These are phyloP conservation scores for Saccharomyces kudriavzevii DNA, from an alignment of 805 yeast genomes.

Conservation along the genomic window DNA sequence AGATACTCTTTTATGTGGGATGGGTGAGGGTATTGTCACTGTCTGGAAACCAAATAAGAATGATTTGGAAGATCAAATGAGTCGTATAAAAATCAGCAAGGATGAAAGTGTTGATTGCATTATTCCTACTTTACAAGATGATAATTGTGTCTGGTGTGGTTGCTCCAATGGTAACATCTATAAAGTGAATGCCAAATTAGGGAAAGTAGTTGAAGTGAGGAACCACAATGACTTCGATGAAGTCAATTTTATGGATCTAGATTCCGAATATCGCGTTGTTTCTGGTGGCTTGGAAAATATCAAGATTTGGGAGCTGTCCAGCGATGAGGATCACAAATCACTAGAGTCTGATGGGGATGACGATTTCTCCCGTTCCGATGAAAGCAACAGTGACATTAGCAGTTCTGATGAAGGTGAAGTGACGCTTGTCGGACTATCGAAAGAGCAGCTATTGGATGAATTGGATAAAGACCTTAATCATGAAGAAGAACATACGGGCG, in stretches of 20 bases:
- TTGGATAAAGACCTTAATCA: slow-evolving; percentile 22
- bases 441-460: slow-evolving; percentile 28
- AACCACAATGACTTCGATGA: slow-evolving; percentile 67
- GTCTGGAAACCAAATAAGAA: slow-evolving; percentile 74
- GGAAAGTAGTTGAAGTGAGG: slow-evolving; percentile 57
- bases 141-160: slow-evolving; percentile 65
- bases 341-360: slow-evolving; percentile 11
- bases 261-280: slow-evolving; percentile 67
- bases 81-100: slow-evolving; percentile 59
- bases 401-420: slow-evolving; percentile 19
- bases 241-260: slow-evolving; percentile 68
- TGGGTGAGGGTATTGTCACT: slow-evolving; percentile 85
- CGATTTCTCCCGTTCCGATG: slow-evolving; percentile 4
- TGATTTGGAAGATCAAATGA: slow-evolving; percentile 65
- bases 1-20: slow-evolving; percentile 66
- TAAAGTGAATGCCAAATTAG: slow-evolving; percentile 55
- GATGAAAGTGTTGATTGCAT: slow-evolving; percentile 70
- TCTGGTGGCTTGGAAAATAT: slow-evolving; percentile 79
- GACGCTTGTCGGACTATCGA: slow-evolving; percentile 17
- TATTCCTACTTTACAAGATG: slow-evolving; percentile 40
- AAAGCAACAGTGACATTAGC: slow-evolving; percentile 3
- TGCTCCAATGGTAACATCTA: slow-evolving; percentile 67
- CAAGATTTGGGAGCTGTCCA: slow-evolving; percentile 58
- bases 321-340: slow-evolving; percentile 22
- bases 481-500: slow-evolving; percentile 7